Base-by-base conservation (phyloP, 2,329 filamentous ascomycete species). In the Colletotrichum tanaceti region DNA sequence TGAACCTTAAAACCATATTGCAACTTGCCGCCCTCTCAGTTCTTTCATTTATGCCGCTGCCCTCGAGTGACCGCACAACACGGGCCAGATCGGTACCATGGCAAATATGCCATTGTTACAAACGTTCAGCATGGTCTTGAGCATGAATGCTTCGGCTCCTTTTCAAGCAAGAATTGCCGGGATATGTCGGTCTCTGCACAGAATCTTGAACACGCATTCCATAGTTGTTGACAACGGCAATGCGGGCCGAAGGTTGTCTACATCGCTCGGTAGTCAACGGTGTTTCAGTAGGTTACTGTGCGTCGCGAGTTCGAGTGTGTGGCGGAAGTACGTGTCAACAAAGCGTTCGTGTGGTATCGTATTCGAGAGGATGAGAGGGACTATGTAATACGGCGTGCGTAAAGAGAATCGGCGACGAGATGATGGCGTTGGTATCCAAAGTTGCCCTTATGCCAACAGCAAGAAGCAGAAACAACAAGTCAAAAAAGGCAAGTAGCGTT, bases 371-470 rank as follows among this genome's bases (percentile, higher is more conserved):
- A 39, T n/a, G 24, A 38, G 18, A 52, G 28, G 14, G 46, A 66
- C 63, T 69, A 69, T 58, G 28, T 69, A 67, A 68, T 18, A 67
- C 46, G 57, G 32, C 43, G 49, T 32, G 41, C 58, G 63, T 53
- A 55, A 64, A 60, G 55, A 32, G 54, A 57, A 53, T 58, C 58
- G 63, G 47, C 59, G 58, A 70, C 41, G 58, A 66, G 53, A 55
- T 46, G 49, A 67, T 58, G 63, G 43, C 47, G 32, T 49, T 60
- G 70, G 70, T 70, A 71, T 71, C 67, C 59, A 67, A 61, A 58
- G 47, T 38, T 69, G 63, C 63, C 43, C 63, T 44, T 57, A 57
- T 68, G 66, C 57, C 55, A 55, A 66, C 38, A 57, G 66, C 52
- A 39, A 68, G 67, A 66, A 65, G 50, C 47, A 43, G 68, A 54